Evolutionary conservation across 148 eudicot genomes (phyloP), one percentile per base, ranked within the genome.

Genomic region (Talinum fruticosum): DNA sequence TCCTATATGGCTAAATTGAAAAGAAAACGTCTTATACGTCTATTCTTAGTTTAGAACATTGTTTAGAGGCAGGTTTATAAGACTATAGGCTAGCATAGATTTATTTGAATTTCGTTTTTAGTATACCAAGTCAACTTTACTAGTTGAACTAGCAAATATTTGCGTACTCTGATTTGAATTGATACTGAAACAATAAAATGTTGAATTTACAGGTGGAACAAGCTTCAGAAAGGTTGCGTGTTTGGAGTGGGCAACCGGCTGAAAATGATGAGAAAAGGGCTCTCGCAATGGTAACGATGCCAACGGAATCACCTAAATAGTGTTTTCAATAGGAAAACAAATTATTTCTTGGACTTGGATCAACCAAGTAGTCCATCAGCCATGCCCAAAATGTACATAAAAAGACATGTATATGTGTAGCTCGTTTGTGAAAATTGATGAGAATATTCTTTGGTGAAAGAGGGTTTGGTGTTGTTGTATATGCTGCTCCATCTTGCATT

Each of bases 161-260:
- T 12, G 12, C 13, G 13, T 49, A 49, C 0, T 49, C 3, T 12
- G 16, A 49, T 49, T 51, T 23, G 5, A 51, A 4, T 19, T 1
- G 8, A 12, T 4, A 65, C 14, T 16, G 36, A 1, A 23, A 69
- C 15, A 2, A 16, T 61, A 21, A 2, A 29, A 37, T 74, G 30
- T 53, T 6, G 53, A 71, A n/a, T 65, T 73, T 33, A 61, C 87
- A 92, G 97, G 94, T 90, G 44, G 89, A 74, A 66, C 84, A 92
- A 64, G 93, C 97, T 78, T 82, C 92, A 24, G 88, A 87, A 26
- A 77, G 94, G 69, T 78, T 92, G 84, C 76, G 80, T 14, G 72
- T 59, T 30, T 92, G 94, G 92, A 80, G 87, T 32, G 90, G 94
- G 0, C 77, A 66, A 72, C 64, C 24, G n/a, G 79, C 78, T 41